Conservation (phyloP, 257 asterid species). For the Linaria vulgaris region DNA sequence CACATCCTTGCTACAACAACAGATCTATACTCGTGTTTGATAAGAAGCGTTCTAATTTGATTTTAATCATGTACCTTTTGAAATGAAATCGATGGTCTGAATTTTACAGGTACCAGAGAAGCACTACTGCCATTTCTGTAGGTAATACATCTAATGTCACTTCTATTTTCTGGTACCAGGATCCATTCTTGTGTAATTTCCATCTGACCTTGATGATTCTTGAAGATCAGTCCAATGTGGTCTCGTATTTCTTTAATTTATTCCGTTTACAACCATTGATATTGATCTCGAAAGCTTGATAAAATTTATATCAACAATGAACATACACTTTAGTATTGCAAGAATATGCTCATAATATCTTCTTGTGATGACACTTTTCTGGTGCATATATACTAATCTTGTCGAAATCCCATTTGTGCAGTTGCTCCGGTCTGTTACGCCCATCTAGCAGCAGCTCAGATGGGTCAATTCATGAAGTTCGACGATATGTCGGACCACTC, state of each 20-base stretch:
- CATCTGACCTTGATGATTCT: not conserved
- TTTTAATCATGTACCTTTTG: not conserved
- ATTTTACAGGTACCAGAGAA: constrained; percentile 73
- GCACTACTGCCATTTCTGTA: constrained; percentile 75
- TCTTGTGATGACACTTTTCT: not conserved
- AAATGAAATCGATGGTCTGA: not conserved
- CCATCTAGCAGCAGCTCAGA: constrained; percentile 67
- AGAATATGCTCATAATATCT: not conserved
- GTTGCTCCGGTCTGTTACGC: constrained; percentile 82
- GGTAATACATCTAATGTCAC: constrained; percentile 37
- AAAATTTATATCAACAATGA: too few species aligned
- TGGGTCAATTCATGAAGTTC: constrained; percentile 58
- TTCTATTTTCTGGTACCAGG: not conserved
- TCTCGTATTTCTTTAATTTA: too few species aligned
- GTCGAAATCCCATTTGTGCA: constrained; percentile 25
- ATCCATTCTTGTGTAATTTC: not conserved
- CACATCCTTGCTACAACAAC: not conserved
- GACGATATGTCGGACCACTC: constrained; percentile 44
- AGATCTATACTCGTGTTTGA: not conserved
- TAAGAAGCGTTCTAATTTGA: not conserved
- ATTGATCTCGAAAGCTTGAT: too few species aligned
- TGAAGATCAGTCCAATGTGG: too few species aligned
- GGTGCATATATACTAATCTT: not conserved
- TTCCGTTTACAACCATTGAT: too few species aligned
- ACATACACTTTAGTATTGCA: not conserved